Percentiles rank a stretch among this genome's conserved stretches.
Conservation (phyloP, 495 filamentous ascomycete genomes). For the Podospora tetraspora region DNA sequence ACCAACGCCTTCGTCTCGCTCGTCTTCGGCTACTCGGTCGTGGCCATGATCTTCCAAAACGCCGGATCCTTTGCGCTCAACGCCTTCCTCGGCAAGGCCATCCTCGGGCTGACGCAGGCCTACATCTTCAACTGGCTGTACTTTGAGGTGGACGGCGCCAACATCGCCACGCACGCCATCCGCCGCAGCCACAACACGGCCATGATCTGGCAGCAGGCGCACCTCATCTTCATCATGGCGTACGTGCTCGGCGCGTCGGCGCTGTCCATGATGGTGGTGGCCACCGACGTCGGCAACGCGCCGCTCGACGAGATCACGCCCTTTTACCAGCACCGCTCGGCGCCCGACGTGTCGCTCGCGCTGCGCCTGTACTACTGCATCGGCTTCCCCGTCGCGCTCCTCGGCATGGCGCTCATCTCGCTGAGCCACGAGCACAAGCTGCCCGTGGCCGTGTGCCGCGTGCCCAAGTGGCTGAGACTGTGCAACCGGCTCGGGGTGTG, state of each 20-base stretch:
- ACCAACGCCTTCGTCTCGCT: constrained; percentile 56
- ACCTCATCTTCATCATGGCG: constrained; percentile 55
- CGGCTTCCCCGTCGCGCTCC: constrained; percentile 49
- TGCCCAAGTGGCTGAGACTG: constrained; percentile 44
- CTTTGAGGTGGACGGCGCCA: constrained; percentile 54
- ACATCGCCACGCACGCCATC: constrained; percentile 53
- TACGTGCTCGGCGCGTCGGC: constrained; percentile 51
- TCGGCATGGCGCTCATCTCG: constrained; percentile 37
- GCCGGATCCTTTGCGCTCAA: constrained; percentile 43
- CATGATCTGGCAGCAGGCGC: constrained; percentile 27
- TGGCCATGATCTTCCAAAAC: constrained; percentile 54
- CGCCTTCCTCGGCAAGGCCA: constrained; percentile 56
- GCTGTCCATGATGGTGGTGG: constrained; percentile 49
- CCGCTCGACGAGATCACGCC: constrained; percentile 41
- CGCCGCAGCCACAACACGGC: constrained; percentile 38
- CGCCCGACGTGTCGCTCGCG: constrained; percentile 38
- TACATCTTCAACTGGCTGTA: constrained; percentile 62
- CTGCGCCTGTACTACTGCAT: constrained; percentile 56
- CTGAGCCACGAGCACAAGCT: constrained; percentile 27
- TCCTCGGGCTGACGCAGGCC: constrained; percentile 52
- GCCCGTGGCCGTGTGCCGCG: constrained; percentile 31
- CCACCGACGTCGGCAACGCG: constrained; percentile 44
- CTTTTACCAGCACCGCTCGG: constrained; percentile 38
- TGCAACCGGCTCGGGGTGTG: constrained; percentile 43
- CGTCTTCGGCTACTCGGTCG: constrained; percentile 56